Conservation (phyloP, 225 moss, liverwort and hornwort genomes). For the Straminergon stramineum region DNA sequence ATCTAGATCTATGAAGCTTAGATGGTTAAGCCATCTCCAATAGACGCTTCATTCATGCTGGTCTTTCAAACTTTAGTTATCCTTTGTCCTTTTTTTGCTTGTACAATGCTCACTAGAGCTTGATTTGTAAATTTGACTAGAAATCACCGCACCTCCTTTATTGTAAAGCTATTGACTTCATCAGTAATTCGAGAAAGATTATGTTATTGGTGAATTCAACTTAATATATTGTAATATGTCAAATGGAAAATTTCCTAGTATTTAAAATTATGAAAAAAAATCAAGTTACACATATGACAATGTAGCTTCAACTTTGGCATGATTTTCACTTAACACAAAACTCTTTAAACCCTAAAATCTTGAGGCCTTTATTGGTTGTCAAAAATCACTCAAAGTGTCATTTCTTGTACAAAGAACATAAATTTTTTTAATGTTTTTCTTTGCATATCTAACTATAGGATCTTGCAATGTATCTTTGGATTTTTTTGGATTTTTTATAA, state of each 20-base stretch:
- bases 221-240: background rate
- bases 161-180: no score
- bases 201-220: background rate
- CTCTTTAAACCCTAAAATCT: accelerated
- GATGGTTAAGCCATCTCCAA: background rate
- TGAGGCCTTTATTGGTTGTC: no score
- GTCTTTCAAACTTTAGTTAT: background rate
- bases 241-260: no score
- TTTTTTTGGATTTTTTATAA: background rate
- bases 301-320: background rate
- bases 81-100: background rate
- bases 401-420: background rate
- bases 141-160: background rate
- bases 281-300: background rate
- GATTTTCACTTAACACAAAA: background rate
- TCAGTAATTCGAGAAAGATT: no score
- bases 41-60: accelerated
- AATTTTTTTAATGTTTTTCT: no score
- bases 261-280: background rate
- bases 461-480: background rate
- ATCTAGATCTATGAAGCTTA: accelerated
- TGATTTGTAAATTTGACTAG: background rate
- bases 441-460: background rate
- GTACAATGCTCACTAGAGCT: background rate
- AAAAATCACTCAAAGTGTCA: accelerated